Base-by-base conservation (phyloP, 805 yeast genomes). In the Metschnikowia bowlesiae region DNA sequence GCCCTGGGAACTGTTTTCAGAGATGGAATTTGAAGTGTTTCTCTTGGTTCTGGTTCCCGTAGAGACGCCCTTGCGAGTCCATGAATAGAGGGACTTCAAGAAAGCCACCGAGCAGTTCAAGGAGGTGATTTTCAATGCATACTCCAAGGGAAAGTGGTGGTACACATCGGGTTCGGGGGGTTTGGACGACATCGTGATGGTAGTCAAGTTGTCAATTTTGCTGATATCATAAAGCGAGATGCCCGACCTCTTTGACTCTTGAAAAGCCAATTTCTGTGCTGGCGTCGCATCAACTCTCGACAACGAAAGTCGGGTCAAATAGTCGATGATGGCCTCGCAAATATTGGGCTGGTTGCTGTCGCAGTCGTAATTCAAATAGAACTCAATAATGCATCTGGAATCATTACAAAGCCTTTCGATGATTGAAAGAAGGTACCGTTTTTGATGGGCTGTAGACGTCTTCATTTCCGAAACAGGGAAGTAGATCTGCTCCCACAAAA, bases 321-420 rank as follows among this genome's bases (percentile, higher is more conserved):
- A 84, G 56, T 89, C 91, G 47, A 90, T 81, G 39, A 90, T 74
- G 46, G 82, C 76, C 68, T 94, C 99, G 68, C 91, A 89, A 45
- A 91, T 75, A 65, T 94, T 94, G 36, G 94, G 87, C 76, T 84
- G 80, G 2, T 80, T 69, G 32, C 82, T 73, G 64, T 90, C 96
- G 73, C 99, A 94, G 67, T 94, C 99, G 66, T 94, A 95, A 68
- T 94, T 94, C 61, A 94, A 77, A 64, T 92, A 94, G 52, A 94
- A 82, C 69, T 94, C 99, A 51, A 95, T 89, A 54, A 95, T 72
- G 16, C 95, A 85, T 53, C 96, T 79, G 40, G 98, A 96, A 68
- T 92, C 96, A 55, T 83, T 82, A 63, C 96, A 86, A 36, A 94
- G 69, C 57, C 96, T 78, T 59, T 87, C 87, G 28, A 95, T 76